phyloP scores from a whole-genome alignment of 1,284 basidiomycete genomes.

The Puccinia hordei region DNA sequence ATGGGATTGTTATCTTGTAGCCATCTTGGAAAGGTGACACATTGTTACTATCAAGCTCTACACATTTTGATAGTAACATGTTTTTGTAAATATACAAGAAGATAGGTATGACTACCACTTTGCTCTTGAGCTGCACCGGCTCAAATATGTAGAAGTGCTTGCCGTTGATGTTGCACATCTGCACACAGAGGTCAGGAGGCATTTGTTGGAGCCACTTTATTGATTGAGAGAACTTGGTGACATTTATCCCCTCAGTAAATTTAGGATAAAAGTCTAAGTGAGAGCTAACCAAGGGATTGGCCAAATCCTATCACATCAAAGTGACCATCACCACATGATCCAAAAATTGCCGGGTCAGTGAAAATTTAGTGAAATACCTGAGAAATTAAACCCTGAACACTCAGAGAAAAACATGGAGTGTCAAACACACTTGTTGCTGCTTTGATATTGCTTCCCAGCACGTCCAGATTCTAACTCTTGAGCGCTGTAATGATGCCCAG shows the following conservation, averaged over 20 bases:
- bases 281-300: neutral
- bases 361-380: neutral
- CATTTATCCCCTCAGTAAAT: neutral
- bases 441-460: no score
- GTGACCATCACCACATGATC: no score
- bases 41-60: neutral
- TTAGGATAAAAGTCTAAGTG: constrained; percentile 4
- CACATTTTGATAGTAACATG: neutral
- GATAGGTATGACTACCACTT: neutral
- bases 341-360: accelerated
- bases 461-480: neutral
- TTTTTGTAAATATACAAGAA: neutral
- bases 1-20: neutral
- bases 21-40: neutral
- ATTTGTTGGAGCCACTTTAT: neutral
- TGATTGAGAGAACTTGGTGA: neutral
- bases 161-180: neutral
- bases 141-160: constrained; percentile 30
- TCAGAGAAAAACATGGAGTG: neutral
- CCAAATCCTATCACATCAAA: constrained; percentile 30
- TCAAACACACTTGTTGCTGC: neutral
- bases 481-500: neutral
- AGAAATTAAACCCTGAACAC: neutral
- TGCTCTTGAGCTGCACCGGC: neutral
- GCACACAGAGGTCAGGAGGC: neutral